Conservation (phyloP, 2,329 filamentous ascomycete genomes). For the Colletotrichum sublineola region DNA sequence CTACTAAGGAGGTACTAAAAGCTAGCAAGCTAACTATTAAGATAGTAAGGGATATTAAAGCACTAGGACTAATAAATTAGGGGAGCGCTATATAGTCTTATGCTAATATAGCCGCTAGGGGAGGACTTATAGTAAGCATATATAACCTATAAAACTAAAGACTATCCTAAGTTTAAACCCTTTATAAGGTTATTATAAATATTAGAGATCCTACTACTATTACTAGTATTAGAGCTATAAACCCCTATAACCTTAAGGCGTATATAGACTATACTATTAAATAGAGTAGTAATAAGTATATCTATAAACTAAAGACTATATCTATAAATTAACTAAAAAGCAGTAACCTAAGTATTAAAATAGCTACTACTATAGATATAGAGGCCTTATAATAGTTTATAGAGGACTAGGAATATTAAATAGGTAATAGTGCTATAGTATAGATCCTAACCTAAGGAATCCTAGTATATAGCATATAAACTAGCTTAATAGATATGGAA, state of each 20-base stretch:
- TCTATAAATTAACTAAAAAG: constrained; percentile 17
- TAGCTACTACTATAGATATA: constrained; percentile 22
- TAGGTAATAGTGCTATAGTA: constrained; percentile 10
- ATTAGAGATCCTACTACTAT: constrained; percentile 1
- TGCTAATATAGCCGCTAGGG: neutral
- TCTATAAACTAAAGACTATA: constrained; percentile 5
- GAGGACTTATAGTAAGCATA: constrained; percentile 1
- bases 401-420: constrained; percentile 9
- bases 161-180: neutral
- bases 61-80: neutral
- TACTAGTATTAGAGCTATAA: neutral
- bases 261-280: constrained; percentile 11
- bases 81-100: neutral
- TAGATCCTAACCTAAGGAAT: constrained; percentile 4
- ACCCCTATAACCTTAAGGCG: neutral
- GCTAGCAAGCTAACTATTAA: neutral
- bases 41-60: neutral
- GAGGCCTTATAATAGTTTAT: constrained; percentile 14
- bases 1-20: neutral
- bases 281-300: constrained; percentile 32
- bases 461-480: constrained; percentile 15
- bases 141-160: neutral
- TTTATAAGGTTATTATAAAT: neutral
- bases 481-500: constrained; percentile 21
- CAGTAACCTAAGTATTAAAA: constrained; percentile 19